Evolutionary conservation across 352 stramenopile species (phyloP), one percentile per base, ranked within the genome.

Genomic region (Phytophthora citrophthora): DNA sequence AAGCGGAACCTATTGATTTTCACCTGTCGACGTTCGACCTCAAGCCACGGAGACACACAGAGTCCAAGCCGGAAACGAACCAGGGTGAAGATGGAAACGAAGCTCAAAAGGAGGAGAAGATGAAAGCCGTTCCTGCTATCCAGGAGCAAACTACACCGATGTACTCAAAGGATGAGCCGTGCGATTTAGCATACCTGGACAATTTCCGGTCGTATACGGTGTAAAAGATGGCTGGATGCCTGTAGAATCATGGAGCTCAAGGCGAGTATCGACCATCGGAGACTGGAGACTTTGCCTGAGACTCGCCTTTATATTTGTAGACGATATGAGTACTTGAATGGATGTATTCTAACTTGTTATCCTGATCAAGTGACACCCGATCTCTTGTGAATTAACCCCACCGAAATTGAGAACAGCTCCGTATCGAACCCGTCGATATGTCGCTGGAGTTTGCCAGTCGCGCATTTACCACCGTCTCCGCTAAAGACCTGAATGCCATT

Each of bases 1-100:
- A 47, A 11, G 40, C 32, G 3, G 32, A 63, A 23, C 50, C 51
- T 27, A 52, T 70, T 16, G 64, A 76, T 43, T 76, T 76, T 50
- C 64, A 73, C 29, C 39, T 76, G 41, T 76, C 68, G 18, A 76
- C 39, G 34, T 76, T 76, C 31, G 32, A 72, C 31, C 52, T 73
- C 24, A 72, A 53, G 49, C 46, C 58, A 15, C 57, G 26, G 27
- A 45, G 45, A 54, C 52, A 44, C 7, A 61, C 29, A 1, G 49
- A 64, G 7, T 23, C 36, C 10, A 44, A 50, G 50, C 31, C 44
- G 2, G 18, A 64, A 27, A 55, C 38, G n/a, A 61, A 62, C 26
- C 40, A 44, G 1, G n/a, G 13, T 13, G 20, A 57, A 13, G n/a
- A 11, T 41, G 10, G 20, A 12, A 40, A 45, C 10, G n/a, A 65